phyloP scores from a whole-genome alignment of 306 rosid species.

The Glycine tomentella region DNA sequence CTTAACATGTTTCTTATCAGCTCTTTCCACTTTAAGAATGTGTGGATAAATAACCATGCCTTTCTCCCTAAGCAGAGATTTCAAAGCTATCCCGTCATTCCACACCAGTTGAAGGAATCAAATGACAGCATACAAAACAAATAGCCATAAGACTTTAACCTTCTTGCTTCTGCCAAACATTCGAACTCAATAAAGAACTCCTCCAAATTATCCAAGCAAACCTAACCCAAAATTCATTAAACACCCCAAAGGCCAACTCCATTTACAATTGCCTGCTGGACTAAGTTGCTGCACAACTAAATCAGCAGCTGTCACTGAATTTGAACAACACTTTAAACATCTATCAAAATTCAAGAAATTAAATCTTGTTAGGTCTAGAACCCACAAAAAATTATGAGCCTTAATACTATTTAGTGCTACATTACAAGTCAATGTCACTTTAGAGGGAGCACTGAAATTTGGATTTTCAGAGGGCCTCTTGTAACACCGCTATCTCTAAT shows the following conservation, averaged over 20 bases:
- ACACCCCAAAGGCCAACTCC: background rate
- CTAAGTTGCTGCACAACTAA: background rate
- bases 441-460: background rate
- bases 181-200: background rate
- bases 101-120: background rate
- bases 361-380: background rate
- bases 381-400: background rate
- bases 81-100: conserved; percentile 10
- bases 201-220: conserved; percentile 5
- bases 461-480: background rate
- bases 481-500: too few relatives aligned
- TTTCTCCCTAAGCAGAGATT: background rate
- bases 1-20: background rate
- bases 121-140: conserved; percentile 5
- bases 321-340: background rate
- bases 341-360: conserved; percentile 12
- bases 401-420: background rate
- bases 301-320: background rate
- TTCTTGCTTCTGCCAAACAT: conserved; percentile 7
- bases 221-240: background rate
- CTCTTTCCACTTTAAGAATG: background rate
- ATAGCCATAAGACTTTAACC: conserved; percentile 2
- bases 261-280: background rate
- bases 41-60: background rate
- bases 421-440: background rate